Percentiles rank a stretch among this genome's conserved stretches.
phyloP scores from a whole-genome alignment of 164 flowering plant species.

The Magnolia officinalis region DNA sequence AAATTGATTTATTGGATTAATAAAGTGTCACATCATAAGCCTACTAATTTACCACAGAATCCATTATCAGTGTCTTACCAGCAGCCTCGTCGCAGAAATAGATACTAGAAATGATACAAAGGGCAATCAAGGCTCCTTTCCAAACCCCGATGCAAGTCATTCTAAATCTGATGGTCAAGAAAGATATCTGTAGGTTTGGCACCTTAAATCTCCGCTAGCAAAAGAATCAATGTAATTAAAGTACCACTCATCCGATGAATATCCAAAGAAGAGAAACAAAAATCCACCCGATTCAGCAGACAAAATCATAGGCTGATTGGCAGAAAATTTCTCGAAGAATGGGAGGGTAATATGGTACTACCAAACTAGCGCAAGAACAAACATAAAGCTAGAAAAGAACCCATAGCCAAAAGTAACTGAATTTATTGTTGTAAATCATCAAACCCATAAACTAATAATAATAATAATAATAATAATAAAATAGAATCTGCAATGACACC shows the following conservation, averaged over 20 bases:
- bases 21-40: background rate
- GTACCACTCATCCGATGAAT: background rate
- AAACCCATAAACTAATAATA: slow-evolving; percentile 11
- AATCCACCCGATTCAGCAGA: background rate
- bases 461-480: slow-evolving; percentile 5
- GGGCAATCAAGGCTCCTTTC: background rate
- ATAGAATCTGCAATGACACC: slow-evolving; percentile 20
- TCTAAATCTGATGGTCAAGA: background rate
- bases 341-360: no score
- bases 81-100: background rate
- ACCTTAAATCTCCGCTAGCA: background rate
- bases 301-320: background rate
- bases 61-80: background rate
- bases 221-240: background rate
- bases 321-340: background rate
- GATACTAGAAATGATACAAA: background rate
- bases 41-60: background rate
- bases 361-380: background rate
- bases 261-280: background rate
- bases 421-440: slow-evolving; percentile 17
- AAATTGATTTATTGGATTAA: background rate
- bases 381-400: slow-evolving; percentile 2
- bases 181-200: background rate
- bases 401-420: slow-evolving; percentile 6
- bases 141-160: background rate